Base-by-base conservation (phyloP, 306 rosid genomes). In the Dryas octopetala region DNA sequence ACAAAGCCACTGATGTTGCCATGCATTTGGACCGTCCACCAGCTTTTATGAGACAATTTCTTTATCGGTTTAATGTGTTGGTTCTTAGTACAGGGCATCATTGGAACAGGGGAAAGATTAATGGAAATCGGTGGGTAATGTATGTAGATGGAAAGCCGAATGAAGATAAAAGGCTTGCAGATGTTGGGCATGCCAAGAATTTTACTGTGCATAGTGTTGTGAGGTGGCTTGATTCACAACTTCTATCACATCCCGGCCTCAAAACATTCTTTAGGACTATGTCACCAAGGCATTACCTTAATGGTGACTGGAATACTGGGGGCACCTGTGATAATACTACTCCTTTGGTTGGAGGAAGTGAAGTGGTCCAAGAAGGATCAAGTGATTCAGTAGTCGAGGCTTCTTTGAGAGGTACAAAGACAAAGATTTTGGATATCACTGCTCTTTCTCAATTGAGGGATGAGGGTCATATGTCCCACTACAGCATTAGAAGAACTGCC, bases 1-100 rank as follows among this genome's bases (percentile, higher is more conserved):
- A 95, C 80, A 79, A 68, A 70, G 76, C 63, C 38, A 72, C 89
- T 55, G 19, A 96, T 55, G 49, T 96, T 58, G 92, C 97, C 43
- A 90, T 96, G 99, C 99, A 96, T 81, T 85, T 96, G 82, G 98
- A 96, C 60, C 94, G 89, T 9, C 90, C 99, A 2, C 91, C 98
- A 0, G 93, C 98, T 63, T 90, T 96, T 79, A 71, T 96, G 87
- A 85, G 89, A 28, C 80, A 48, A 81, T 92, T 63, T 80, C 88
- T 96, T 69, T 81, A 80, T 48, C 75, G 74, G 49, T 92, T 96
- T 71, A 66, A 92, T 76, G 93, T 92, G 59, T 85, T 95, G 85
- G 89, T 95, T 84, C 93, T 95, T 54, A 95, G 92, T 74, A 92
- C 99, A 5, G 98, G 98, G 47, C 99, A 95, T 85, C 97, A 92